A percentile compares a stretch with the other conserved stretches of the same genome.
Evolutionary conservation across 2,329 filamentous ascomycete genomes (phyloP).

Genomic region (Sporothrix luriei): DNA sequence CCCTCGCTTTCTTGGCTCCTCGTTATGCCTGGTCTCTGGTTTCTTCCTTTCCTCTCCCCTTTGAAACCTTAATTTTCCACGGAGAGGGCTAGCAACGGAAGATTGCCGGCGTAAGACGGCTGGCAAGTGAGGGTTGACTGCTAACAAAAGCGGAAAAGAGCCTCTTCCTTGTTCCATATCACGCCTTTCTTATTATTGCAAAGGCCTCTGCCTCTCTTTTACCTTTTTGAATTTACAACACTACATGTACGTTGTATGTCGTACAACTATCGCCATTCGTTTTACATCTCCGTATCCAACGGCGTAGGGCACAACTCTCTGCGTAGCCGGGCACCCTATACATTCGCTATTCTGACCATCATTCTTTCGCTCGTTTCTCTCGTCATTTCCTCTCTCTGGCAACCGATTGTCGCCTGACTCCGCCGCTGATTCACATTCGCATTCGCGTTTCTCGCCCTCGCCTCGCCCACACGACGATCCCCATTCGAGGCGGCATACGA

Average conservation of each 20-base stretch:
- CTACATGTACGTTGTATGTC: background rate
- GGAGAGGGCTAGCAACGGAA: background rate
- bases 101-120: background rate
- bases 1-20: slow-evolving; percentile 14
- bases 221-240: background rate
- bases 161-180: background rate
- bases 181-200: background rate
- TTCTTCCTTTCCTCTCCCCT: background rate
- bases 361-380: background rate
- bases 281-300: background rate
- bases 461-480: background rate
- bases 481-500: background rate
- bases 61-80: background rate
- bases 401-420: background rate
- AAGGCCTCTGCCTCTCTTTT: background rate
- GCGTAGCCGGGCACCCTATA: background rate
- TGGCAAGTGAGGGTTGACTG: background rate
- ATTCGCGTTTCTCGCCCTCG: background rate
- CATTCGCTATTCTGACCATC: background rate
- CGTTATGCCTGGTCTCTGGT: background rate
- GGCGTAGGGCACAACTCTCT: background rate
- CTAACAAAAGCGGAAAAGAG: background rate
- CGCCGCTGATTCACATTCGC: background rate
- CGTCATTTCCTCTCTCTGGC: background rate
- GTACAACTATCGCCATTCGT: background rate